phyloP scores from a whole-genome alignment of 495 filamentous ascomycete genomes.

The Lasiosphaeriaceae sp. region DNA sequence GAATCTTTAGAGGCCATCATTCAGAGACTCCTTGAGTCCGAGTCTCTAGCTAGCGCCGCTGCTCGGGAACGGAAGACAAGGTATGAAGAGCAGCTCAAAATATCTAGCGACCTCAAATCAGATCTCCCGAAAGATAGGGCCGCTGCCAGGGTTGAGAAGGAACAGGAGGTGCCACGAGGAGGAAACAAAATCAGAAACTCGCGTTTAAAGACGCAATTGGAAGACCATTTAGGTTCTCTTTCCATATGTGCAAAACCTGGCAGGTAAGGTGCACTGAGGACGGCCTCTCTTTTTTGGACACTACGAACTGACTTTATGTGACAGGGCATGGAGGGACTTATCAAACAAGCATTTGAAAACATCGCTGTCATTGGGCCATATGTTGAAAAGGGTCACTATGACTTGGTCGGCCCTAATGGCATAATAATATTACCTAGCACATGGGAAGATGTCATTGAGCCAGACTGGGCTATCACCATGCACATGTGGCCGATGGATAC shows the following conservation, averaged over 20 bases:
- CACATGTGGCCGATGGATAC: slow-evolving; percentile 89
- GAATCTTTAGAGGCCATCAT: background rate
- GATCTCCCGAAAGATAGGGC: too few relatives aligned
- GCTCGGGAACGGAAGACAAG: slow-evolving; percentile 39
- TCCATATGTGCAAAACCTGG: slow-evolving; percentile 75
- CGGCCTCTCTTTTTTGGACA: background rate
- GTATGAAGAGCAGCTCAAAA: slow-evolving; percentile 35
- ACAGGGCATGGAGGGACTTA: slow-evolving; percentile 81
- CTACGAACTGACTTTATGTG: background rate
- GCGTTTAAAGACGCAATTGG: slow-evolving; percentile 86
- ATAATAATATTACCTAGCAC: slow-evolving; percentile 84
- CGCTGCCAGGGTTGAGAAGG: too few relatives aligned
- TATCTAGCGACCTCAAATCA: too few relatives aligned
- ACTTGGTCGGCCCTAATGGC: slow-evolving; percentile 75
- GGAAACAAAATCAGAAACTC: background rate
- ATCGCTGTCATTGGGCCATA: slow-evolving; percentile 78
- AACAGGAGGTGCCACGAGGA: too few relatives aligned
- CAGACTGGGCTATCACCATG: slow-evolving; percentile 89
- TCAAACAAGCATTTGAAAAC: slow-evolving; percentile 82
- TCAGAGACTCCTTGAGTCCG: background rate
- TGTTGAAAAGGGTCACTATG: slow-evolving; percentile 80
- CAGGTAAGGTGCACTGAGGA: slow-evolving; percentile 55
- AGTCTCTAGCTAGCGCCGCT: too few relatives aligned
- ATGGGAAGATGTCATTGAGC: slow-evolving; percentile 81
- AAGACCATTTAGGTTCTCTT: slow-evolving; percentile 82